Percentiles rank a stretch among this genome's conserved stretches.
Evolutionary conservation across 2,329 filamentous ascomycete species (phyloP).

Genomic region (Paracoccidioides brasiliensis): DNA sequence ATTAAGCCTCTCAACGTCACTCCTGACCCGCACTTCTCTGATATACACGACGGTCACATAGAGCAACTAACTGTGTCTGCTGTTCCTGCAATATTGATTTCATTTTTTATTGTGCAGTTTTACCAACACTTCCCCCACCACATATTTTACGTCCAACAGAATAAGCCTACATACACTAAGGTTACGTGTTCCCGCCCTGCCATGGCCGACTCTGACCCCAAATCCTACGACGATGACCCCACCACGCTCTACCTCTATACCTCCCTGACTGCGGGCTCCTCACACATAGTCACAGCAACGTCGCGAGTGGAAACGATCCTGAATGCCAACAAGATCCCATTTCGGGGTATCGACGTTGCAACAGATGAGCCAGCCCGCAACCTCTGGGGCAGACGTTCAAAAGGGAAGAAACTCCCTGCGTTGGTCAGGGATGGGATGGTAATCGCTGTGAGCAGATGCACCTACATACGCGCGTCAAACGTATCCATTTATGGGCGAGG

Average conservation of each 20-base stretch:
- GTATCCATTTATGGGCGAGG: not conserved
- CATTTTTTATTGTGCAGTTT: too few relatives aligned
- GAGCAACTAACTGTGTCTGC: too few relatives aligned
- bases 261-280: conserved; percentile 86
- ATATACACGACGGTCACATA: too few relatives aligned
- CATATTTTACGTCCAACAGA: too few relatives aligned
- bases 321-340: conserved; percentile 85
- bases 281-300: conserved; percentile 90
- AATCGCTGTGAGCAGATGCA: conserved; percentile 55
- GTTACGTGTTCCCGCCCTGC: not conserved
- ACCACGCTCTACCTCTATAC: conserved; percentile 85
- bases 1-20: too few relatives aligned
- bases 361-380: conserved; percentile 79
- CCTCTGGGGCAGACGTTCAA: conserved; percentile 73
- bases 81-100: too few relatives aligned
- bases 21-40: too few relatives aligned
- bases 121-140: too few relatives aligned
- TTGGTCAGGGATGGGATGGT: conserved; percentile 79
- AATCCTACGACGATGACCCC: conserved; percentile 41
- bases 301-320: conserved; percentile 93
- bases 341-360: conserved; percentile 81
- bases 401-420: conserved; percentile 77
- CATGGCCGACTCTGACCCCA: conserved; percentile 24
- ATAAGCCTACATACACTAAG: not conserved
- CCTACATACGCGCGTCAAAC: not conserved